These are phyloP conservation scores for Letharia lupina DNA, from an alignment of 495 filamentous ascomycete genomes.

Conservation along the genomic window DNA sequence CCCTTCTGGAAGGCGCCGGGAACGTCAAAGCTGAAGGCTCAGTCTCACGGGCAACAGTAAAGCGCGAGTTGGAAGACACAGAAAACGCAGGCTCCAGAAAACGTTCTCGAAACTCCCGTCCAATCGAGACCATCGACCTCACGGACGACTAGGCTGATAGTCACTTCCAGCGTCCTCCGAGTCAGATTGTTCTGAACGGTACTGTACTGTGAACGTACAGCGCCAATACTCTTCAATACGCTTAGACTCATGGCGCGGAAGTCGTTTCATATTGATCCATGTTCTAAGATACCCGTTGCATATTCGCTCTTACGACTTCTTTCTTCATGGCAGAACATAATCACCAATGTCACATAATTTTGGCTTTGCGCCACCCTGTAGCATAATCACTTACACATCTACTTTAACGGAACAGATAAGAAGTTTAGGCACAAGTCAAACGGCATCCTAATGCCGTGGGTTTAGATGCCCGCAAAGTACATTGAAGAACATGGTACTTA, in stretches of 20 bases:
- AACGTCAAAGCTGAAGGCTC: constrained; percentile 12
- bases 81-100: constrained; percentile 13
- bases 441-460: not conserved
- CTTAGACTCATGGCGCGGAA: not conserved
- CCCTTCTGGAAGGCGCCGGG: constrained; percentile 13
- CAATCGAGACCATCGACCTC: constrained; percentile 19
- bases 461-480: not conserved
- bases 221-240: not conserved
- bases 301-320: not conserved
- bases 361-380: not conserved
- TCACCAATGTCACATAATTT: not conserved
- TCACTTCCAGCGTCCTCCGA: not conserved
- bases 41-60: constrained; percentile 10
- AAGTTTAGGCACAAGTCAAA: not conserved
- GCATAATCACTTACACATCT: not conserved
- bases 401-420: not conserved
- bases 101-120: not conserved
- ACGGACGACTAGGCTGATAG: constrained; percentile 15
- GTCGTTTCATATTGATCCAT: not conserved
- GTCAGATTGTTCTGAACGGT: not conserved
- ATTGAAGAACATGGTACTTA: not conserved
- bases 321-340: not conserved
- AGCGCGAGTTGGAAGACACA: constrained; percentile 21
- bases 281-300: not conserved
- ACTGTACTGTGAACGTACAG: not conserved